Evolutionary conservation across 1,139 yeast species (phyloP).

Genomic region (Geotrichum australiense): DNA sequence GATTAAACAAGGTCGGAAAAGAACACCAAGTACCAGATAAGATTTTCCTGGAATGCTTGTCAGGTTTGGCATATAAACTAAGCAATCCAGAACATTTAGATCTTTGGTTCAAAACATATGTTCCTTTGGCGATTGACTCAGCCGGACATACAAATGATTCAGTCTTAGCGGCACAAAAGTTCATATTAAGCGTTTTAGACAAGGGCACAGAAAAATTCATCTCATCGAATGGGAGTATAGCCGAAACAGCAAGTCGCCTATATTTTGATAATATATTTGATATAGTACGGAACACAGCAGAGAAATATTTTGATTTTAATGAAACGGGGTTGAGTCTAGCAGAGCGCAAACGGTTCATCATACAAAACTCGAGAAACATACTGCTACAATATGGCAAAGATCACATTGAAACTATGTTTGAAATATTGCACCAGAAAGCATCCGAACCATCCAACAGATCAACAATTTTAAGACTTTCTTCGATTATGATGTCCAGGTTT

Average conservation of each 20-base stretch:
- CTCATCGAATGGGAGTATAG: too few relatives aligned
- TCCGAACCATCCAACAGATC: slow-evolving; percentile 10
- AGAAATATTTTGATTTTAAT: slow-evolving; percentile 12
- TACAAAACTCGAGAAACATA: slow-evolving; percentile 39
- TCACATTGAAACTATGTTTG: slow-evolving; percentile 2
- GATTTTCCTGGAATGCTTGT: slow-evolving; percentile 44
- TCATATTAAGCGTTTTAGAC: slow-evolving; percentile 37
- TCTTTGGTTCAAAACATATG: slow-evolving; percentile 49
- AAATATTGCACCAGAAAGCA: slow-evolving; percentile 5
- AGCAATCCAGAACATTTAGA: slow-evolving; percentile 38
- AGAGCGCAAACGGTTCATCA: slow-evolving; percentile 41
- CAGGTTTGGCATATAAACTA: slow-evolving; percentile 36
- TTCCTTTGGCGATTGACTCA: slow-evolving; percentile 52
- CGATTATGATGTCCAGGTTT: slow-evolving; percentile 6
- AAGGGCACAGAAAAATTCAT: slow-evolving; percentile 21
- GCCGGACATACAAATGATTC: slow-evolving; percentile 42
- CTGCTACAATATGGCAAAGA: slow-evolving; percentile 37
- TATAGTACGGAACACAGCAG: slow-evolving; percentile 15
- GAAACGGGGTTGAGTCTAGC: slow-evolving; percentile 17
- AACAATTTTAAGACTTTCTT: slow-evolving; percentile 10
- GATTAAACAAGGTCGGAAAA: slow-evolving; percentile 38
- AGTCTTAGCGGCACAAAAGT: slow-evolving; percentile 41
- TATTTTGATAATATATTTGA: slow-evolving; percentile 21
- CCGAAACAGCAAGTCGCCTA: slow-evolving; percentile 11
- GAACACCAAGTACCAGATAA: slow-evolving; percentile 32